A percentile compares a stretch with the other conserved stretches of the same genome.
phyloP scores from a whole-genome alignment of 1,284 basidiomycete species.

The Ganoderma sp. region DNA sequence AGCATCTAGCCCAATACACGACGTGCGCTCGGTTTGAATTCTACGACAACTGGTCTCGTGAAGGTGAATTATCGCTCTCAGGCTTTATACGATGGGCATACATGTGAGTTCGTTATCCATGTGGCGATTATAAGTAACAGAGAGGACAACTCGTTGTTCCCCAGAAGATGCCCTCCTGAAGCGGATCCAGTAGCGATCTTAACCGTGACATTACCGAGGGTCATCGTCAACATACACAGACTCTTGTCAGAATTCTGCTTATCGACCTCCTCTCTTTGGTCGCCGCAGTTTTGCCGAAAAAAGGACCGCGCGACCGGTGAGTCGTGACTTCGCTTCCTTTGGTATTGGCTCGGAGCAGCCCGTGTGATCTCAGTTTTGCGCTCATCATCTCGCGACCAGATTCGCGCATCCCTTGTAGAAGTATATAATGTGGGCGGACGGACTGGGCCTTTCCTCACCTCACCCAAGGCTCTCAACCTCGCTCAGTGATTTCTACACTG shows the following conservation, averaged over 20 bases:
- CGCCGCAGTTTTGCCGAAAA: conserved; percentile 39
- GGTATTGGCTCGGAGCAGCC: conserved; percentile 30
- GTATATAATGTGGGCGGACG: conserved; percentile 27
- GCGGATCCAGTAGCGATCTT: conserved; percentile 10
- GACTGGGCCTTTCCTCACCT: conserved; percentile 19
- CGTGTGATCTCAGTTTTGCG: conserved; percentile 34
- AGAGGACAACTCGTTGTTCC: background rate
- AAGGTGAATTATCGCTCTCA: background rate
- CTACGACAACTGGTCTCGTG: background rate
- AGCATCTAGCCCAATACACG: background rate
- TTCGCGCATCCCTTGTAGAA: conserved; percentile 25
- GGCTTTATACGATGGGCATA: background rate
- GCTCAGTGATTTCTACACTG: conserved; percentile 9
- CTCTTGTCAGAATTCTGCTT: conserved; percentile 19
- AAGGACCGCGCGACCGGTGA: conserved; percentile 29
- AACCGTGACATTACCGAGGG: conserved; percentile 1
- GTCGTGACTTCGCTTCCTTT: conserved; percentile 29
- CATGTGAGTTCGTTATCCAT: background rate
- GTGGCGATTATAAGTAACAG: background rate
- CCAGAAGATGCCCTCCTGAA: background rate
- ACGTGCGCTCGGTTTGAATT: background rate
- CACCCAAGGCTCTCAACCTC: conserved; percentile 18
- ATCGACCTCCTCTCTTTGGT: conserved; percentile 25
- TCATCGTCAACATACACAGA: background rate
- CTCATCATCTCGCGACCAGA: conserved; percentile 18